Evolutionary conservation across 2,329 filamentous ascomycete species (phyloP).

Genomic region (Microsporum ferrugineum): DNA sequence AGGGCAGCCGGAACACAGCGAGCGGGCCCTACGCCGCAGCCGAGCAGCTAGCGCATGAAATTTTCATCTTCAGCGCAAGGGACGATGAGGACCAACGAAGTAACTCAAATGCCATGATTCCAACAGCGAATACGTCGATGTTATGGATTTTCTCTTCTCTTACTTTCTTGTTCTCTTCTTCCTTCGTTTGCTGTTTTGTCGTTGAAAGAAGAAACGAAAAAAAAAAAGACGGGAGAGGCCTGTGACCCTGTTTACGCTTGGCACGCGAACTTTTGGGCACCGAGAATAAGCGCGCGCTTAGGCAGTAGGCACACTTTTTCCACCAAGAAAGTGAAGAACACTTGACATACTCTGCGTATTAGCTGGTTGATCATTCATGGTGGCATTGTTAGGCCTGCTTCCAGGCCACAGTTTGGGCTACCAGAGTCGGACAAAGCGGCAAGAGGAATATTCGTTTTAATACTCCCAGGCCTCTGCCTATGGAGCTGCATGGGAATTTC

Average conservation of each 20-base stretch:
- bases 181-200: background rate
- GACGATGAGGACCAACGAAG: background rate
- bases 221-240: background rate
- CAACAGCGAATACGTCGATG: no score
- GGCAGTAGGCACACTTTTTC: background rate
- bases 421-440: no score
- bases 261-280: background rate
- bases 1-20: background rate
- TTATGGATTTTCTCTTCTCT: background rate
- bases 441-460: background rate
- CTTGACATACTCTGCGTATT: no score
- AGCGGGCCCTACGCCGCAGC: conserved; percentile 1
- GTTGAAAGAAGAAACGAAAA: background rate
- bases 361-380: no score
- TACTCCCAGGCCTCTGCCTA: background rate
- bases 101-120: no score
- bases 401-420: background rate
- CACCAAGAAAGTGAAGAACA: background rate
- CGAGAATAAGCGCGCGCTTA: background rate
- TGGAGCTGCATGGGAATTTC: background rate
- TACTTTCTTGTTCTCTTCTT: background rate
- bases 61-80: background rate
- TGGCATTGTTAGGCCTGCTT: no score
- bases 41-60: conserved; percentile 1
- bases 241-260: background rate